phyloP scores from a whole-genome alignment of 768 basidiomycete genomes.

The Stropharia rugosoannulata region DNA sequence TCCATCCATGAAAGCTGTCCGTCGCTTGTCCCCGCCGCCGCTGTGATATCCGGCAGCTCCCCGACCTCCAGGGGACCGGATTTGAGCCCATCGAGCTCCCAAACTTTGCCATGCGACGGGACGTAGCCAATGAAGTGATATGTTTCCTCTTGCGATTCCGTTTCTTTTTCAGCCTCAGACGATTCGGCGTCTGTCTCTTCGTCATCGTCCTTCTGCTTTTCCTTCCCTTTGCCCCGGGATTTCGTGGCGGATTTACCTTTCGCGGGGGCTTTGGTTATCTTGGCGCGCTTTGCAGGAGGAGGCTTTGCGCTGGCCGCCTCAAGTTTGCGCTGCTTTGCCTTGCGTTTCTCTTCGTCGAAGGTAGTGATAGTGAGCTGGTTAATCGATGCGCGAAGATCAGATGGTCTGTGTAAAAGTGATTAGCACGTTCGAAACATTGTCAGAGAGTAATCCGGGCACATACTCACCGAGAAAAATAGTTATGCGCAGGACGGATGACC shows the following conservation, averaged over 20 bases:
- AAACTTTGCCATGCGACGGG: constrained; percentile 62
- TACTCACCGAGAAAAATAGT: constrained; percentile 57
- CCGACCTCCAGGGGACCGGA: constrained; percentile 64
- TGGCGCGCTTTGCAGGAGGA: constrained; percentile 37
- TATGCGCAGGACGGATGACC: constrained; percentile 54
- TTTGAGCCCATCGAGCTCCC: constrained; percentile 68
- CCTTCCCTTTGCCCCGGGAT: constrained; percentile 18
- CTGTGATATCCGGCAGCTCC: constrained; percentile 33
- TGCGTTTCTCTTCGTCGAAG: constrained; percentile 34
- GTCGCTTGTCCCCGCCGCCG: neutral
- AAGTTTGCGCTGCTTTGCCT: constrained; percentile 26
- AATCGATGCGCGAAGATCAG: constrained; percentile 55
- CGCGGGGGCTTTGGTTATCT: constrained; percentile 24
- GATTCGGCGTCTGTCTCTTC: constrained; percentile 23
- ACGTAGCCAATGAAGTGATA: constrained; percentile 71
- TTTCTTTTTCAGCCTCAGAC: constrained; percentile 21
- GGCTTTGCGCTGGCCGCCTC: constrained; percentile 25
- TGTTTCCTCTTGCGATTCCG: constrained; percentile 38
- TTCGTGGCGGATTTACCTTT: constrained; percentile 27
- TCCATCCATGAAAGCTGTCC: constrained; percentile 49
- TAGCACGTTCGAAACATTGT: constrained; percentile 6
- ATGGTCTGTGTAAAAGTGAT: constrained; percentile 37
- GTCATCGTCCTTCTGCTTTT: constrained; percentile 27
- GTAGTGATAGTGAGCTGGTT: constrained; percentile 45
- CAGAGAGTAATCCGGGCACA: neutral